phyloP scores from a whole-genome alignment of 805 yeast species.

The Metschnikowia bowlesiae region DNA sequence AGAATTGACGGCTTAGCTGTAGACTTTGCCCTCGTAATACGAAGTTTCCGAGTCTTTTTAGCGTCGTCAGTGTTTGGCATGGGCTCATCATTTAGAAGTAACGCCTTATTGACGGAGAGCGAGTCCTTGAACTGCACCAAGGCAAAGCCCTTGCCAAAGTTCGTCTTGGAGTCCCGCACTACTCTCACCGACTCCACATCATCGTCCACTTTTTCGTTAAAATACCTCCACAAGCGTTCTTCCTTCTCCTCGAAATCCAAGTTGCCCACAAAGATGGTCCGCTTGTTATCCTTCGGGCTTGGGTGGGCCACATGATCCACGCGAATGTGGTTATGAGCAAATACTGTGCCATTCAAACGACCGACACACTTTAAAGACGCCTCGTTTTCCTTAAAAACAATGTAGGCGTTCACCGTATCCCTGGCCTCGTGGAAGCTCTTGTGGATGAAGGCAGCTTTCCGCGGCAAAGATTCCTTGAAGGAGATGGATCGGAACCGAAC shows the following conservation, averaged over 20 bases:
- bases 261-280: conserved; percentile 89
- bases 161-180: conserved; percentile 87
- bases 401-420: conserved; percentile 82
- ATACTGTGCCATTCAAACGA: conserved; percentile 60
- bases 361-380: conserved; percentile 45
- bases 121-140: conserved; percentile 83
- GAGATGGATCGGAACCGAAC: conserved; percentile 90
- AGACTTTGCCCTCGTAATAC: conserved; percentile 60
- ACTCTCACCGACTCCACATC: conserved; percentile 85
- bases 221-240: conserved; percentile 82
- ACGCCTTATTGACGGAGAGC: conserved; percentile 72
- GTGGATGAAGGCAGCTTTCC: conserved; percentile 85
- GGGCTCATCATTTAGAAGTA: conserved; percentile 69
- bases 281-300: conserved; percentile 72
- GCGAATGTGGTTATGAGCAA: conserved; percentile 72
- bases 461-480: conserved; percentile 79
- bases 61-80: conserved; percentile 22
- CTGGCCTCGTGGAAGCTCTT: conserved; percentile 72
- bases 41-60: conserved; percentile 53
- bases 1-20: conserved; percentile 37
- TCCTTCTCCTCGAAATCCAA: conserved; percentile 90
- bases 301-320: conserved; percentile 96
- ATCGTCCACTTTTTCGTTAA: conserved; percentile 41
- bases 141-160: conserved; percentile 96
- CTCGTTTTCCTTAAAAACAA: conserved; percentile 63